phyloP scores from a whole-genome alignment of 768 basidiomycete species.

The Rhizopogon roseolus region DNA sequence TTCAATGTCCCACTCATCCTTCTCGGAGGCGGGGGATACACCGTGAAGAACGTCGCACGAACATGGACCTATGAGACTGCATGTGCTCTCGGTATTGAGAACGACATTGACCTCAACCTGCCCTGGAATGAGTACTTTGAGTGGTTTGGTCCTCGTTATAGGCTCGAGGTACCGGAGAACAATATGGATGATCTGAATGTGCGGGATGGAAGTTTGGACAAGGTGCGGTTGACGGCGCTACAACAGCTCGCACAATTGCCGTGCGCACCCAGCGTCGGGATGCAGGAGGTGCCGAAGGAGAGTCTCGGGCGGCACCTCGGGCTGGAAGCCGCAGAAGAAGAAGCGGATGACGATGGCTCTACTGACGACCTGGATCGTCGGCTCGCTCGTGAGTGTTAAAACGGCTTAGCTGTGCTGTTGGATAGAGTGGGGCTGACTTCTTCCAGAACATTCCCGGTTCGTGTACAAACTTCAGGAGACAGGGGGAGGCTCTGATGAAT shows the following conservation, averaged over 20 bases:
- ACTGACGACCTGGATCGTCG: conserved; percentile 63
- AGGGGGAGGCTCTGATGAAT: conserved; percentile 42
- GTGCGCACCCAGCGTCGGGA: conserved; percentile 78
- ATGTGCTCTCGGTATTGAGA: conserved; percentile 83
- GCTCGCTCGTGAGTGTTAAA: conserved; percentile 59
- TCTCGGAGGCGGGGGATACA: conserved; percentile 95
- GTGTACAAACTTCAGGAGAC: conserved; percentile 56
- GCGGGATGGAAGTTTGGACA: conserved; percentile 73
- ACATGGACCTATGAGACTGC: conserved; percentile 98
- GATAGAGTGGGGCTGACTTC: background rate
- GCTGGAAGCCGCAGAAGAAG: conserved; percentile 43
- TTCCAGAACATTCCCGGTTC: conserved; percentile 59
- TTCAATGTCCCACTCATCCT: conserved; percentile 85
- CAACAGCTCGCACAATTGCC: conserved; percentile 55
- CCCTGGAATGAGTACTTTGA: conserved; percentile 92
- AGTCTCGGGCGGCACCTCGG: conserved; percentile 61
- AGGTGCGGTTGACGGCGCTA: conserved; percentile 63
- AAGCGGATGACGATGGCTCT: conserved; percentile 31
- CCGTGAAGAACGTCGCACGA: conserved; percentile 92
- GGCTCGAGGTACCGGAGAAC: conserved; percentile 84
- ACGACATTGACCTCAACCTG: conserved; percentile 70
- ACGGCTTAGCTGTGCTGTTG: background rate
- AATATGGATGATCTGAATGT: conserved; percentile 95
- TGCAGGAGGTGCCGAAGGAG: conserved; percentile 79
- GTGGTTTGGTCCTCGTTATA: conserved; percentile 95